Evolutionary conservation across 2,329 filamentous ascomycete species (phyloP).

Genomic region (Aspergillus texensis): DNA sequence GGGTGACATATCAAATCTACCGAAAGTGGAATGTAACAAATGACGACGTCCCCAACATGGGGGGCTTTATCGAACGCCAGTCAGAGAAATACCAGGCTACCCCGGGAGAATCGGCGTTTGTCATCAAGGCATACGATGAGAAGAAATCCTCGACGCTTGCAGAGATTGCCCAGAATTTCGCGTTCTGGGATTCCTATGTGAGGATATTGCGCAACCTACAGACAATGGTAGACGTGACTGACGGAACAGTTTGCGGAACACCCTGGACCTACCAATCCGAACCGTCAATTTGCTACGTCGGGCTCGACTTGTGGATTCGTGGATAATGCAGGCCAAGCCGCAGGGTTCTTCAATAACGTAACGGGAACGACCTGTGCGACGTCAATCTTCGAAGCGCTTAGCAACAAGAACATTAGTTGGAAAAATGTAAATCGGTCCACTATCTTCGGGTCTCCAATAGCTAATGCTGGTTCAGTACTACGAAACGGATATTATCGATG

Average conservation of each 20-base stretch:
- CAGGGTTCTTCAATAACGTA: slow-evolving; percentile 37
- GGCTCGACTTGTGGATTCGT: slow-evolving; percentile 39
- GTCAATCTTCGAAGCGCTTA: slow-evolving; percentile 43
- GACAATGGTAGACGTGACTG: slow-evolving; percentile 1
- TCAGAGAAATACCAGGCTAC: slow-evolving; percentile 40
- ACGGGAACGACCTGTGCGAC: slow-evolving; percentile 38
- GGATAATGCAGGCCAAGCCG: slow-evolving; percentile 35
- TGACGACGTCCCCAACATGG: slow-evolving; percentile 41
- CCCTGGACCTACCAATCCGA: slow-evolving; percentile 45
- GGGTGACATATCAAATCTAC: slow-evolving; percentile 41
- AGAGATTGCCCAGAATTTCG: slow-evolving; percentile 41
- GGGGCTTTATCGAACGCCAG: slow-evolving; percentile 43
- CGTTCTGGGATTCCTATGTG: slow-evolving; percentile 42
- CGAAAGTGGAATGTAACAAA: slow-evolving; percentile 40
- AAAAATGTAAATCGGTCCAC: slow-evolving; percentile 32
- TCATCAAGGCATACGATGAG: slow-evolving; percentile 42
- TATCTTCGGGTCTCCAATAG: neutral
- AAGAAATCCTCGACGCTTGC: slow-evolving; percentile 39
- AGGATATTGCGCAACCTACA: slow-evolving; percentile 3
- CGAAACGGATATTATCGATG: slow-evolving; percentile 42
- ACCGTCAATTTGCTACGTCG: slow-evolving; percentile 44
- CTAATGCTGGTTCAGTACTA: slow-evolving; percentile 32
- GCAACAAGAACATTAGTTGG: slow-evolving; percentile 40
- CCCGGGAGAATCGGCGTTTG: slow-evolving; percentile 38
- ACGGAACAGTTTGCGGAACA: slow-evolving; percentile 36